Percentiles rank a stretch among this genome's conserved stretches.
Evolutionary conservation across 225 moss, liverwort and hornwort genomes (phyloP).

Genomic region (Marchantia paleacea): DNA sequence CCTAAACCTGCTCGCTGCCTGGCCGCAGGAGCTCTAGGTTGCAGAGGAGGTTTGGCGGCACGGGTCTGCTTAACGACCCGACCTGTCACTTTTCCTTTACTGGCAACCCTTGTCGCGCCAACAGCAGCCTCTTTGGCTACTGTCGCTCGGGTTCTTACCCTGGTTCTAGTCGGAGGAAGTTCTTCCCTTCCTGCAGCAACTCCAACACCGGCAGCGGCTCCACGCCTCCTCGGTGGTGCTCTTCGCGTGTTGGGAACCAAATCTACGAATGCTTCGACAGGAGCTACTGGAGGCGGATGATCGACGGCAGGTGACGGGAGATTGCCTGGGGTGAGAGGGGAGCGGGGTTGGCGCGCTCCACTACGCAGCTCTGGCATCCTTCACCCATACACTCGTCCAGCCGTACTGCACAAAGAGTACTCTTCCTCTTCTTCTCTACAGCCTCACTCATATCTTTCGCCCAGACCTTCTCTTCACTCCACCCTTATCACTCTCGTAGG

Average conservation of each 20-base stretch:
- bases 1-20: constrained; percentile 47
- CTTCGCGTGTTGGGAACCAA: constrained; percentile 52
- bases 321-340: constrained; percentile 44
- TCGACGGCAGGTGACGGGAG: constrained; percentile 38
- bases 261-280: constrained; percentile 40
- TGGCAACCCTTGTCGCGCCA: constrained; percentile 60
- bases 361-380: constrained; percentile 99
- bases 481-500: constrained; percentile 13
- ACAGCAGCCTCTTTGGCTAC: constrained; percentile 92
- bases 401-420: constrained; percentile 40
- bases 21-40: constrained; percentile 30
- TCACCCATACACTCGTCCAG: constrained; percentile 93
- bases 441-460: constrained; percentile 60
- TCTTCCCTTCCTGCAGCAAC: constrained; percentile 31
- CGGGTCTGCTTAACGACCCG: constrained; percentile 51
- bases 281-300: constrained; percentile 45
- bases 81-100: constrained; percentile 55
- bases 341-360: constrained; percentile 99
- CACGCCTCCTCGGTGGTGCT: constrained; percentile 60
- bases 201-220: constrained; percentile 25
- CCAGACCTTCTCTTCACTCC: constrained; percentile 26
- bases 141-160: constrained; percentile 81
- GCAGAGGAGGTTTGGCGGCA: constrained; percentile 48
- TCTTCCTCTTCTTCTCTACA: constrained; percentile 42
- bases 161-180: constrained; percentile 48